Evolutionary conservation across 768 basidiomycete genomes (phyloP), one percentile per base, ranked within the genome.

Genomic region (Hygrocybe coccinea): DNA sequence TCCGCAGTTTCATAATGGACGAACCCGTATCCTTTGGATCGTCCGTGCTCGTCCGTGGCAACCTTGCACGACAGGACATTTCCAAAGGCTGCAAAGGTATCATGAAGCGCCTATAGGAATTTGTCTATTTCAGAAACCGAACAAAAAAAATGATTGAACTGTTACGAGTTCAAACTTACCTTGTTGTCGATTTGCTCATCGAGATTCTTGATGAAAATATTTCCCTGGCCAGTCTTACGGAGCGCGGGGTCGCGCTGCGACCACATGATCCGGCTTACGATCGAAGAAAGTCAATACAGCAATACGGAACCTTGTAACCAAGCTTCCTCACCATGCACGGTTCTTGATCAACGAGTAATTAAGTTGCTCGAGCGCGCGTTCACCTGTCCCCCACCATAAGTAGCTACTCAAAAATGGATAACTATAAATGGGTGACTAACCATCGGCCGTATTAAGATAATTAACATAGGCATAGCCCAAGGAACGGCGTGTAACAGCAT

Each of bases 391-490:
- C n/a, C n/a, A n/a, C n/a, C n/a, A n/a, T n/a, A n/a, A n/a, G n/a
- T n/a, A n/a, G n/a, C n/a, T n/a, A n/a, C n/a, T n/a, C n/a, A n/a
- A n/a, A n/a, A n/a, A n/a, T n/a, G n/a, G n/a, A n/a, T n/a, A n/a
- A n/a, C n/a, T n/a, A n/a, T n/a, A n/a, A n/a, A n/a, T n/a, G 35
- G 29, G 35, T 33, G 17, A 76, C 82, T 58, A 65, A 89, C 95
- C 97, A 79, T 99, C 97, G 57, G 74, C 81, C 44, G 92, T 79
- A 71, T 97, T 97, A 71, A 99, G 83, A 73, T 97, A 99, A 79
- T 99, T 99, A 71, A 99, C 95, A 70, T 99, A 99, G 59, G 97
- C 97, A 78, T 99, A 99, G 54, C 97, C 97, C 70, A 99, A 89
- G 52, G 97, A 98, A 65, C 97, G 94, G 77, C 97, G 91, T 61